These are phyloP conservation scores for Geotrichum bryndzae DNA, from an alignment of 1,139 yeast genomes.

Conservation along the genomic window DNA sequence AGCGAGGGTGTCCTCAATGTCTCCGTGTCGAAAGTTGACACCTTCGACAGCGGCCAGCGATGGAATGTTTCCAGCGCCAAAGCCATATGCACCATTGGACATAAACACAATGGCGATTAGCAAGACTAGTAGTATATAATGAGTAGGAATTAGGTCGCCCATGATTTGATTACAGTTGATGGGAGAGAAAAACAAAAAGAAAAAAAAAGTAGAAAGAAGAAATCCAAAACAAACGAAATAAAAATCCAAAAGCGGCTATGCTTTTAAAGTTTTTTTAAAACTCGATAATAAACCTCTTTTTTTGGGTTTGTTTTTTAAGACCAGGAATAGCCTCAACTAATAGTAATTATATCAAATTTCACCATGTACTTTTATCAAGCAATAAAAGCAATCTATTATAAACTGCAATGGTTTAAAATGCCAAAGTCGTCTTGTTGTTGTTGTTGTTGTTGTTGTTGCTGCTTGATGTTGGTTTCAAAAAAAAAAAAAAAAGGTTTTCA, in stretches of 20 bases:
- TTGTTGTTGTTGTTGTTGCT: no score
- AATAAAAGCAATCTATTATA: no score
- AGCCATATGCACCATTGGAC: conserved; percentile 21
- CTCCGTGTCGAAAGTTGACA: conserved; percentile 28
- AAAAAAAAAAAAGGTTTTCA: no score
- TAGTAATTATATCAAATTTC: no score
- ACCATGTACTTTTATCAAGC: no score
- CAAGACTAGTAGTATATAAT: conserved; percentile 3
- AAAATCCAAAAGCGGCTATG: neutral
- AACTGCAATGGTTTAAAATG: no score
- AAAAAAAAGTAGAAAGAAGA: neutral
- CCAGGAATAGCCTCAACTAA: neutral
- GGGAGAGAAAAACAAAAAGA: neutral
- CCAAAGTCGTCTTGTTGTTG: no score
- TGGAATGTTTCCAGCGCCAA: conserved; percentile 31
- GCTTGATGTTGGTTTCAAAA: no score
- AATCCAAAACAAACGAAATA: neutral
- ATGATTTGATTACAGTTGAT: neutral
- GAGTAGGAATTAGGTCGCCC: neutral
- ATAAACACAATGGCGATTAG: conserved; percentile 11
- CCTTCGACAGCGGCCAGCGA: conserved; percentile 25
- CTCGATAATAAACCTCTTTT: neutral
- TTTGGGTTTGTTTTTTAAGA: neutral
- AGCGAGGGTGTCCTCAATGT: conserved; percentile 27
- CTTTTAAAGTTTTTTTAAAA: neutral